Evolutionary conservation across 371 early-diverging fungal genomes (phyloP), one percentile per base, ranked within the genome.

Genomic region (Zychaea mexicana): DNA sequence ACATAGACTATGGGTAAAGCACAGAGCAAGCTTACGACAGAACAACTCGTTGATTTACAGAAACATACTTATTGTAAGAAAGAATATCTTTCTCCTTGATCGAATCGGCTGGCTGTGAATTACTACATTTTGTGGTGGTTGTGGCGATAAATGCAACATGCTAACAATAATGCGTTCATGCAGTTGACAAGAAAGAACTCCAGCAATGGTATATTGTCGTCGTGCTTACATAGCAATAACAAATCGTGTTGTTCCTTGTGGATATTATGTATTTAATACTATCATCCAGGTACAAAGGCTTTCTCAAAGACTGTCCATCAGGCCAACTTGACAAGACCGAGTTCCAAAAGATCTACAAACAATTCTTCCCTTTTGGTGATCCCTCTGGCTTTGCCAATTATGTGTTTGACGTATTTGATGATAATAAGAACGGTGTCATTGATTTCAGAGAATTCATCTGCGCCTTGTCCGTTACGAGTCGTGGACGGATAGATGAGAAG

Each of bases 281-380:
- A 0, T 52, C 33, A 30, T 63, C 19, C 64, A 92, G 95, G 95
- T 93, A 96, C 82, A 94, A 94, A 76, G 96, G 96, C 2, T 98
- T 98, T 69, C 74, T 94, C 47, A 91, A 92, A 72, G 96, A 96
- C 70, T 95, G 96, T 69, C 97, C 97, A 7, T 76, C 85, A 17
- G 97, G 97, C 26, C 81, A 89, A 69, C 84, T 98, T 33, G 90
- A 92, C 79, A 85, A 88, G 71, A 78, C 87, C 13, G 94, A 94
- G 64, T 97, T 98, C 67, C 90, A 90, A 76, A 90, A 92, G 65
- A 95, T 97, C 42, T 98, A 96, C 82, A 94, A 97, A 76, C 93
- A 93, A 69, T 97, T 95, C 81, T 98, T 97, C 69, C 97, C 98
- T 10, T 97, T 98, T 73, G 97, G 97, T 30, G 96, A 98, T 74